Evolutionary conservation across 495 filamentous ascomycete genomes (phyloP), one percentile per base, ranked within the genome.

Genomic region (Halenospora varia): DNA sequence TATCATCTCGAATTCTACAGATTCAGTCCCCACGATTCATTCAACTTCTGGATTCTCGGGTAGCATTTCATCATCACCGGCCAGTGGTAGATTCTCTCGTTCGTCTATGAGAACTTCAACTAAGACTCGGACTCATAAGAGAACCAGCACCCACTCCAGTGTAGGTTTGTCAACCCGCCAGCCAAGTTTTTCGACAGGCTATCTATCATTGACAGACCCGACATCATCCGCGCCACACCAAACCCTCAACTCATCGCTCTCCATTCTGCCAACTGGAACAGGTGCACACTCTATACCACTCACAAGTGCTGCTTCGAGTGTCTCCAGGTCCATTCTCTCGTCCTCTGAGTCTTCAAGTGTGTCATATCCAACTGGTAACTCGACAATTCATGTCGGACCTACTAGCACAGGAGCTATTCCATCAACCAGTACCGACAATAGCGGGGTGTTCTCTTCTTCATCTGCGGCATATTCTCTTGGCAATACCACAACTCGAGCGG

Each of bases 321-420:
- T 39, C 29, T 29, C 60, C 2, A 24, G 40, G 29, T 48, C 17
- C 3, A 25, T 61, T 22, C 25, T 42, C 20, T 51, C 51, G 23
- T 54, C 56, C 9, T 46, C 56, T 15, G 15, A 35, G 10, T 24
- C 62, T 23, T 56, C 53, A 11, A 58, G 42, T 44, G 56, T 25
- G n/a, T 25, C 51, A 25, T 56, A 56, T 18, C 55, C 57, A 35
- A 40, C 62, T 13, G 23, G 48, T 3, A 66, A 62, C 25, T 25
- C 45, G 3, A 61, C 58, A 0, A 57, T 55, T 0, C 6, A 29
- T 2, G 17, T 47, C 23, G 57, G 49, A n/a, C 56, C 56, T 11
- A 63, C 50, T 22, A 49, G 48, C 11, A 55, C 56, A 17, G n/a
- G 29, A 35, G 13, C 6, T 35, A 35, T 6, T 35, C 52, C 25